Evolutionary conservation across 306 rosid genomes (phyloP).

Genomic region (Coriaria nepalensis): DNA sequence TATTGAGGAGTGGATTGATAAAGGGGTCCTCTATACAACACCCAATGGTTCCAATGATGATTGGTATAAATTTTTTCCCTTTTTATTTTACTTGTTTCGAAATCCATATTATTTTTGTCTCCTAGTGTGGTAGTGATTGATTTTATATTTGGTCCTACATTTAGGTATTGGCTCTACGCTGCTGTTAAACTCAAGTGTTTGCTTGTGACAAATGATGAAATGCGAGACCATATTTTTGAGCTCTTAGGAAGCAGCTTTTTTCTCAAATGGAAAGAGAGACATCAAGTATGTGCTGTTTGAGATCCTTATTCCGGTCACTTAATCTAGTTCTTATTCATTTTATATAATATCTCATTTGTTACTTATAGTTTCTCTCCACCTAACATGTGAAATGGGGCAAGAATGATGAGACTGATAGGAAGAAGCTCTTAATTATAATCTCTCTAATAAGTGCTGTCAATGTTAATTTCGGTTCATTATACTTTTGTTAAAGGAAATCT

Average conservation of each 20-base stretch:
- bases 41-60: slow-evolving; percentile 91
- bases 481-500: slow-evolving; percentile 64
- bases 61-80: slow-evolving; percentile 36
- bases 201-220: slow-evolving; percentile 87
- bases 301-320: neutral
- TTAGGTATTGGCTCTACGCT: slow-evolving; percentile 86
- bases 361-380: neutral
- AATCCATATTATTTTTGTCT: slow-evolving; percentile 5
- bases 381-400: neutral
- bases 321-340: neutral
- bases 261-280: slow-evolving; percentile 86
- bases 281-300: slow-evolving; percentile 46
- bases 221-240: slow-evolving; percentile 92
- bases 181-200: slow-evolving; percentile 71
- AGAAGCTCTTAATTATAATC: neutral
- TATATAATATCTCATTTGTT: slow-evolving; percentile 3
- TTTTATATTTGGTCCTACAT: neutral
- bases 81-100: slow-evolving; percentile 1
- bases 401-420: neutral
- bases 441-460: neutral
- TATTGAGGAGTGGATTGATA: slow-evolving; percentile 63
- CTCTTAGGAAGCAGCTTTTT: slow-evolving; percentile 71
- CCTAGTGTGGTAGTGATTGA: neutral
- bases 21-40: slow-evolving; percentile 62
- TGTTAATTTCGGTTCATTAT: slow-evolving; percentile 45